Percentiles rank a stretch among this genome's conserved stretches.
Evolutionary conservation across 164 flowering plant genomes (phyloP).

Genomic region (Piper betle): DNA sequence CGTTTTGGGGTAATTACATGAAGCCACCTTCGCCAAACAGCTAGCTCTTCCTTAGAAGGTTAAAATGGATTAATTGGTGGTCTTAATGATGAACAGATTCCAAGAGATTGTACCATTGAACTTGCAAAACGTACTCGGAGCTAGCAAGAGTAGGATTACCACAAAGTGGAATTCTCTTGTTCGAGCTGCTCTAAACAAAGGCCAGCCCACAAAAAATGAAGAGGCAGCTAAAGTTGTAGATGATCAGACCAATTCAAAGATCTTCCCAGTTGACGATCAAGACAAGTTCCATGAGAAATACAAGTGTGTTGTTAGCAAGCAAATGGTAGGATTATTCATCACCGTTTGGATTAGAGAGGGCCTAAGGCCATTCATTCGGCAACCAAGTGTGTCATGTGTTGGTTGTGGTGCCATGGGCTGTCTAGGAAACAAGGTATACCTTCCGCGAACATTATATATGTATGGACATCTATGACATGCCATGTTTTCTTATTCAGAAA

Average conservation of each 20-base stretch:
- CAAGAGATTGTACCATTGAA: slow-evolving; percentile 69
- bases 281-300: slow-evolving; percentile 16
- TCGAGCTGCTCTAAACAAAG: slow-evolving; percentile 46
- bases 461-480: background rate
- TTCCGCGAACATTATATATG: too few species aligned
- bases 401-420: slow-evolving; percentile 80
- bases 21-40: background rate
- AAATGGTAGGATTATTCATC: slow-evolving; percentile 66
- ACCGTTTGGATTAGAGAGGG: slow-evolving; percentile 53
- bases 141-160: slow-evolving; percentile 33
- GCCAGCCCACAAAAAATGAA: background rate
- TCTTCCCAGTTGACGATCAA: slow-evolving; percentile 6
- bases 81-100: slow-evolving; percentile 26
- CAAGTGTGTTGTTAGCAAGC: slow-evolving; percentile 47
- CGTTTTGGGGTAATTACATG: slow-evolving; percentile 13
- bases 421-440: slow-evolving; percentile 60
- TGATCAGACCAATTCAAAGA: slow-evolving; percentile 1
- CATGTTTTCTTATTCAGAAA: background rate
- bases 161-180: slow-evolving; percentile 57
- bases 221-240: slow-evolving; percentile 6
- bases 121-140: slow-evolving; percentile 46
- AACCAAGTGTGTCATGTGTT: slow-evolving; percentile 53
- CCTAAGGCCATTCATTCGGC: slow-evolving; percentile 27
- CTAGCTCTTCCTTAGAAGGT: background rate
- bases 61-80: background rate